These are phyloP conservation scores for Coemansia nantahalensis DNA, from an alignment of 192 early-diverging fungal species.

Conservation along the genomic window DNA sequence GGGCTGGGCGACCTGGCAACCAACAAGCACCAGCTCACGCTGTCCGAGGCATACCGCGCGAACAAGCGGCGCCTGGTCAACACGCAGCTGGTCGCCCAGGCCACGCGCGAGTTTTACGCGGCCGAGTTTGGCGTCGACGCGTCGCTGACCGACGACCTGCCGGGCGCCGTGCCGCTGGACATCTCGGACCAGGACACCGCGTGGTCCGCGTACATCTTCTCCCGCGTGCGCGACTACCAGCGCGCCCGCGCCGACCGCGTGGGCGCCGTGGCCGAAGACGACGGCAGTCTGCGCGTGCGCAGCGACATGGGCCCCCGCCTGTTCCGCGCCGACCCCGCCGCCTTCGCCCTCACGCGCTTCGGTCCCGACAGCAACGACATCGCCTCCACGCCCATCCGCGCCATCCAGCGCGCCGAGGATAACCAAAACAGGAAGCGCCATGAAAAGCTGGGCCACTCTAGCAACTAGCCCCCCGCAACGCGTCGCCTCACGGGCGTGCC, in stretches of 20 bases:
- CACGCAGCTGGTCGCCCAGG: conserved; percentile 32
- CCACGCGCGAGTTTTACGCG: conserved; percentile 41
- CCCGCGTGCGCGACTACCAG: conserved; percentile 46
- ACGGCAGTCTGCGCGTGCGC: conserved; percentile 41
- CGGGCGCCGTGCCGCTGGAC: conserved; percentile 46
- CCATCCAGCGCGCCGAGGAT: conserved; percentile 39
- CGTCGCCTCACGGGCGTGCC: no score
- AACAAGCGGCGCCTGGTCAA: conserved; percentile 43
- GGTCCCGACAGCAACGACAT: conserved; percentile 7
- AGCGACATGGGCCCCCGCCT: conserved; percentile 1
- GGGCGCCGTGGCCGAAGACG: conserved; percentile 40
- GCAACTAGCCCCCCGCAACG: no score
- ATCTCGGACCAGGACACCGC: conserved; percentile 46
- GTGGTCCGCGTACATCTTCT: conserved; percentile 34
- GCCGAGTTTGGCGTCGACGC: conserved; percentile 31
- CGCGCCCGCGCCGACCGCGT: conserved; percentile 38
- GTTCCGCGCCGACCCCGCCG: neutral
- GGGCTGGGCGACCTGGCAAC: conserved; percentile 35
- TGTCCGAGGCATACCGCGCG: conserved; percentile 33
- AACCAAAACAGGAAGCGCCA: conserved; percentile 25
- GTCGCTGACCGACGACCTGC: conserved; percentile 19
- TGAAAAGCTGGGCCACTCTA: neutral
- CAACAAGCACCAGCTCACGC: conserved; percentile 38
- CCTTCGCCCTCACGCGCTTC: no score
- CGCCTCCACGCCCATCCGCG: conserved; percentile 30